Evolutionary conservation across 176 grass and related monocot genomes (phyloP), one percentile per base, ranked within the genome.

Genomic region (Avena eriantha): DNA sequence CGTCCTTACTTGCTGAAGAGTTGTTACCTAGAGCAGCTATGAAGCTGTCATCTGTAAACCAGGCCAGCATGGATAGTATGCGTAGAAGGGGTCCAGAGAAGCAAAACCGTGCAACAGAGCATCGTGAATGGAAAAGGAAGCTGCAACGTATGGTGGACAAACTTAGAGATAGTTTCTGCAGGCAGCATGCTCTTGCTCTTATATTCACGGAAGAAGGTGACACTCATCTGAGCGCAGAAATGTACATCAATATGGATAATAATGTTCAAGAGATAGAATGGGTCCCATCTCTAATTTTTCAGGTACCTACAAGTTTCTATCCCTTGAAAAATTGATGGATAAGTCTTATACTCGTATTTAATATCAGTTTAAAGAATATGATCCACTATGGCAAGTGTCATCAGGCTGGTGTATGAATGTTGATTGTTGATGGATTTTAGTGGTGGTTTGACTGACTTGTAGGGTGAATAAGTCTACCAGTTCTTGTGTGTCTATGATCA

Each of bases 1-100:
- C 94, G 67, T 96, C 97, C 91, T 92, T 99, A 58, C 87, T 98
- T 82, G 90, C 94, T 48, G 96, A 98, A 92, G 96, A 98, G 77
- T 86, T 98, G 60, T 85, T 98, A 24, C 93, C 96, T 70, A 93
- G 96, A 87, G 93, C 96, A 82, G 93, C 93, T 35, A 92, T 90
- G 81, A 98, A 91, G 82, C 76, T 98, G 24, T 92, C 89, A n/a
- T 71, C 88, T 65, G 79, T 75, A 34, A 90, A 89, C 83, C 93
- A 78, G n/a, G 21, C 72, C 56, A 57, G 81, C 11, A 59, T 82
- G 34, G 88, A 80, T 75, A 78, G 88, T 73, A 51, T 83, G 48
- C 79, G 57, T 58, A 90, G 50, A 88, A 91, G 82, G 85, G 85
- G 47, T 73, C 29, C 84, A 86, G 87, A 93, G 15, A 96, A 50